Conservation (phyloP, 2,329 filamentous ascomycete species). For the Biscogniauxia sp. region DNA sequence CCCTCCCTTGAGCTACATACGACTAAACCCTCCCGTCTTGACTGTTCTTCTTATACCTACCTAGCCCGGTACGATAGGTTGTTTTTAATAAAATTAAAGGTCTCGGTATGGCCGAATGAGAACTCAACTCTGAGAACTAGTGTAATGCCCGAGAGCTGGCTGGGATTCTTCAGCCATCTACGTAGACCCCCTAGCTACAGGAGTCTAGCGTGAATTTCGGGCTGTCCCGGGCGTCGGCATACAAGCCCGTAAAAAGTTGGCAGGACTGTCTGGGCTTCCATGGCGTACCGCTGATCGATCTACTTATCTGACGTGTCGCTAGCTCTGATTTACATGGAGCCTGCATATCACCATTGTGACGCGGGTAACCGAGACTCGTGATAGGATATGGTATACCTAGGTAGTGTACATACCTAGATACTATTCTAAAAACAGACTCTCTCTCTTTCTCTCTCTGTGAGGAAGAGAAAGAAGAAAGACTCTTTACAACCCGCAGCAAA, state of each 20-base stretch:
- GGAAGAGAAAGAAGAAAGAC: too few species aligned
- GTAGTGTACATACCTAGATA: background rate
- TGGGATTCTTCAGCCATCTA: background rate
- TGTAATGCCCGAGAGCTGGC: background rate
- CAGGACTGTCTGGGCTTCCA: background rate
- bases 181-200: background rate
- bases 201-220: background rate
- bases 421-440: background rate
- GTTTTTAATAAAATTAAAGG: background rate
- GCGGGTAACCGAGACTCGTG: too few species aligned
- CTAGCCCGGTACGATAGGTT: background rate
- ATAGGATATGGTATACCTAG: background rate
- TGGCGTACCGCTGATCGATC: background rate
- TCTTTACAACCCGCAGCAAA: too few species aligned
- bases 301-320: background rate
- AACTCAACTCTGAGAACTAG: background rate
- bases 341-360: background rate
- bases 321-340: background rate
- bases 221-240: background rate
- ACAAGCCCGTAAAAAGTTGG: background rate
- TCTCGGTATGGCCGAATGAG: background rate
- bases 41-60: background rate
- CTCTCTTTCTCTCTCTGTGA: too few species aligned
- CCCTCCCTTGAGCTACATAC: background rate
- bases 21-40: background rate